A percentile compares a stretch with the other conserved stretches of the same genome.
phyloP scores from a whole-genome alignment of 2,329 filamentous ascomycete species.

The Pyrenochaeta sp. region DNA sequence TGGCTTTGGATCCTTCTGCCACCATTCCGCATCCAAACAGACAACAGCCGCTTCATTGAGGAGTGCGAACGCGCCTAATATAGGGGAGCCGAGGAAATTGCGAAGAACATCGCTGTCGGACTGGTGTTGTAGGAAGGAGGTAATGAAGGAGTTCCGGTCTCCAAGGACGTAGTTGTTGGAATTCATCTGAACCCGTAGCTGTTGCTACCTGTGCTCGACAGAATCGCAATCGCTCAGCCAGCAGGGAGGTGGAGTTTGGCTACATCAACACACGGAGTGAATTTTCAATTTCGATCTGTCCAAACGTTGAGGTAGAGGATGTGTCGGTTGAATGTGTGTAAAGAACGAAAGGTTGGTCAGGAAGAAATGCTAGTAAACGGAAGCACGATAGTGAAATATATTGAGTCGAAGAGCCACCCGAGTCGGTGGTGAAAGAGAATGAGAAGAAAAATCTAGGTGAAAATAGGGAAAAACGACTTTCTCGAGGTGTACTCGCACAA shows the following conservation, averaged over 20 bases:
- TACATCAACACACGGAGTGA: no score
- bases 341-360: no score
- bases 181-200: background rate
- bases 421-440: background rate
- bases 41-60: constrained; percentile 3
- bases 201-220: no score
- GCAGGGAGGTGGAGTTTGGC: no score
- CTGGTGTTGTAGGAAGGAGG: background rate
- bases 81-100: constrained; percentile 15
- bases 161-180: background rate
- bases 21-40: constrained; percentile 26
- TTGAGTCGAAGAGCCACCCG: no score
- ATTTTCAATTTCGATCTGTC: no score
- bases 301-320: no score
- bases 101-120: constrained; percentile 1
- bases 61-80: constrained; percentile 7
- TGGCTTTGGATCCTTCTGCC: constrained; percentile 19
- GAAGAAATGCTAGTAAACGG: no score
- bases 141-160: background rate
- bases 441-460: background rate
- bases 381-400: no score
- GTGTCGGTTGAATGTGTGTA: no score
- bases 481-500: background rate
- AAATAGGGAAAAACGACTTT: background rate
- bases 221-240: no score